Evolutionary conservation across 176 grass and related monocot genomes (phyloP).

Genomic region (Oryza glaberrima): DNA sequence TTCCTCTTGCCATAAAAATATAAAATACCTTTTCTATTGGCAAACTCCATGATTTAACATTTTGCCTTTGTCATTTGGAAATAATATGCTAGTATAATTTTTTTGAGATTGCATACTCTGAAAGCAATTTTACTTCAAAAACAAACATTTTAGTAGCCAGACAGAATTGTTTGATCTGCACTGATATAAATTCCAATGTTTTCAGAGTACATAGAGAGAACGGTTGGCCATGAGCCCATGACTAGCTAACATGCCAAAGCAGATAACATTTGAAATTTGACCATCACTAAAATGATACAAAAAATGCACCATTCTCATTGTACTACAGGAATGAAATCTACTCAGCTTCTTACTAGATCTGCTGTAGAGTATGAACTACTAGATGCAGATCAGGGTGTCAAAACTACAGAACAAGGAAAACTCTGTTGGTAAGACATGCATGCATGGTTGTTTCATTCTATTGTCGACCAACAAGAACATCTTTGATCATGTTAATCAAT

Average conservation of each 20-base stretch:
- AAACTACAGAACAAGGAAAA: background rate
- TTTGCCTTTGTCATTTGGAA: background rate
- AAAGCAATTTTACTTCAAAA: background rate
- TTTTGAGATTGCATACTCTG: background rate
- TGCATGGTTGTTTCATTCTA: background rate
- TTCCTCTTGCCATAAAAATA: background rate
- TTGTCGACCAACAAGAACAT: background rate
- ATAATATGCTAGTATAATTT: background rate
- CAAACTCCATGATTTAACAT: background rate
- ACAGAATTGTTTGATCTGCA: background rate
- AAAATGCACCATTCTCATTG: slow-evolving; percentile 3
- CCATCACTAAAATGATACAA: background rate
- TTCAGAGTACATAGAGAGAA: background rate
- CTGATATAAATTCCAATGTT: background rate
- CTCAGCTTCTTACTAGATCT: background rate
- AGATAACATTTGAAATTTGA: background rate
- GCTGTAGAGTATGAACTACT: background rate
- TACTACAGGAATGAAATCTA: slow-evolving; percentile 3
- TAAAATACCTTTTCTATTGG: background rate
- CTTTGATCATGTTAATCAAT: no score
- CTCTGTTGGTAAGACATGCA: background rate
- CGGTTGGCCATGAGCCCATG: background rate
- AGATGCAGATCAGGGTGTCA: background rate
- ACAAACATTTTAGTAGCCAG: background rate
- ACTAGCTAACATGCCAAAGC: background rate